These are phyloP conservation scores for Aspergillus quadrilineatus DNA, from an alignment of 2,329 filamentous ascomycete species.

Conservation along the genomic window DNA sequence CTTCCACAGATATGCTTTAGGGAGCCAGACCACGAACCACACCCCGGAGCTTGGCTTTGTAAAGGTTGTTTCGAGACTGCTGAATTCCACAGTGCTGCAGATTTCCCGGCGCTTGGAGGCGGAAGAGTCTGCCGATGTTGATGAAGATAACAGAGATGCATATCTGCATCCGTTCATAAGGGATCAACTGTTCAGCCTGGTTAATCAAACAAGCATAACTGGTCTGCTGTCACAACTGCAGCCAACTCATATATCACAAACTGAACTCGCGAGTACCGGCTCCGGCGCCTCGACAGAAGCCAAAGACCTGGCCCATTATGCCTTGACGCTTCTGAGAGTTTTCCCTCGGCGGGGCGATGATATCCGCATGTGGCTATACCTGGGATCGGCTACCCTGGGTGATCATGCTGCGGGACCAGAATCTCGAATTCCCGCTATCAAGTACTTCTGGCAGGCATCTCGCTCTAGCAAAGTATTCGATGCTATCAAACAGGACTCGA, in stretches of 20 bases:
- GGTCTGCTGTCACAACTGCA: conserved; percentile 54
- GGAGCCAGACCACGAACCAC: conserved; percentile 35
- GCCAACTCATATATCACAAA: conserved; percentile 25
- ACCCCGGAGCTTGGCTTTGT: conserved; percentile 56
- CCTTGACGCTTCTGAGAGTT: conserved; percentile 77
- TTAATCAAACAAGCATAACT: conserved; percentile 73
- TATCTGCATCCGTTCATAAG: conserved; percentile 57
- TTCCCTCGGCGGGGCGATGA: conserved; percentile 82
- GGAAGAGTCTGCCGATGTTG: conserved; percentile 32
- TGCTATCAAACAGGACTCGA: conserved; percentile 57
- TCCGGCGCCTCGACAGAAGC: conserved; percentile 57
- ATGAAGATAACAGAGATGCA: conserved; percentile 28
- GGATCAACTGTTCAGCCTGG: conserved; percentile 66
- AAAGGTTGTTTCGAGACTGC: conserved; percentile 54
- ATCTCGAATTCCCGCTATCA: conserved; percentile 63
- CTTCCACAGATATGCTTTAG: conserved; percentile 53
- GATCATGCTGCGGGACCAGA: conserved; percentile 32
- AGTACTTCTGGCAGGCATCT: conserved; percentile 79
- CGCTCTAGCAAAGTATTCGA: conserved; percentile 58
- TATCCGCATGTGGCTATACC: conserved; percentile 90
- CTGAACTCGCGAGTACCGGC: conserved; percentile 23
- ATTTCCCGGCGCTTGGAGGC: conserved; percentile 53
- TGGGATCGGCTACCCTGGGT: conserved; percentile 61
- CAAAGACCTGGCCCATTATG: conserved; percentile 78
- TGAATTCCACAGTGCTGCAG: conserved; percentile 57